Percentiles rank a stretch among this genome's conserved stretches.
These are phyloP conservation scores for Mariannaea elegans DNA, from an alignment of 2,329 filamentous ascomycete species.

Conservation along the genomic window DNA sequence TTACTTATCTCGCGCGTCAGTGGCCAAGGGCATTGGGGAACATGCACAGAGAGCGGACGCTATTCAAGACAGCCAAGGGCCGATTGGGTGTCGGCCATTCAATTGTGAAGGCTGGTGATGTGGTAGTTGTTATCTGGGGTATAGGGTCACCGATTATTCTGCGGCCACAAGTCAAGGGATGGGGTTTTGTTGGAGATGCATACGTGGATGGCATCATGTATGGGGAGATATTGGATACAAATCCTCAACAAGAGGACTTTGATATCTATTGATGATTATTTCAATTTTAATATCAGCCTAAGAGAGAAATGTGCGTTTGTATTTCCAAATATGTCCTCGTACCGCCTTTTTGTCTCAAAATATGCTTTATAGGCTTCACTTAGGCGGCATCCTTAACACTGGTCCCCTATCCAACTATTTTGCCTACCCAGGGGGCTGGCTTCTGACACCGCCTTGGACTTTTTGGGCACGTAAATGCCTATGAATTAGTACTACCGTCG, in stretches of 20 bases:
- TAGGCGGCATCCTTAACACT: too few relatives aligned
- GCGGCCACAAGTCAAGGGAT: background rate
- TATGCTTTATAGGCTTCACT: too few relatives aligned
- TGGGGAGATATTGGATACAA: conserved; percentile 8
- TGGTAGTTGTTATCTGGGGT: background rate
- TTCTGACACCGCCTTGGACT: too few relatives aligned
- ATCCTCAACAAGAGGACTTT: background rate
- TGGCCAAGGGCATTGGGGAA: background rate
- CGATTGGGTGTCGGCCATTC: conserved; percentile 10
- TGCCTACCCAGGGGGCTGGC: too few relatives aligned
- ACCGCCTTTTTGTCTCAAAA: too few relatives aligned
- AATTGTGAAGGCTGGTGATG: background rate
- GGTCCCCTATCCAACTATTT: too few relatives aligned
- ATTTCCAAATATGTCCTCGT: too few relatives aligned
- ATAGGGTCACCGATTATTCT: background rate
- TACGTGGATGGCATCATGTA: conserved; percentile 20
- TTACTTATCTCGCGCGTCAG: background rate
- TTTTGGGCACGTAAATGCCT: too few relatives aligned
- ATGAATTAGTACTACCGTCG: too few relatives aligned
- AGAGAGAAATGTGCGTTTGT: too few relatives aligned
- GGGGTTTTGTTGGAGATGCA: conserved; percentile 3
- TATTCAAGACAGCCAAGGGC: conserved; percentile 6
- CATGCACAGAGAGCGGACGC: background rate
- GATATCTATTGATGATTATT: background rate
- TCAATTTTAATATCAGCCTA: background rate